phyloP scores from a whole-genome alignment of 1,284 basidiomycete genomes.

The Meira miltonrushii region DNA sequence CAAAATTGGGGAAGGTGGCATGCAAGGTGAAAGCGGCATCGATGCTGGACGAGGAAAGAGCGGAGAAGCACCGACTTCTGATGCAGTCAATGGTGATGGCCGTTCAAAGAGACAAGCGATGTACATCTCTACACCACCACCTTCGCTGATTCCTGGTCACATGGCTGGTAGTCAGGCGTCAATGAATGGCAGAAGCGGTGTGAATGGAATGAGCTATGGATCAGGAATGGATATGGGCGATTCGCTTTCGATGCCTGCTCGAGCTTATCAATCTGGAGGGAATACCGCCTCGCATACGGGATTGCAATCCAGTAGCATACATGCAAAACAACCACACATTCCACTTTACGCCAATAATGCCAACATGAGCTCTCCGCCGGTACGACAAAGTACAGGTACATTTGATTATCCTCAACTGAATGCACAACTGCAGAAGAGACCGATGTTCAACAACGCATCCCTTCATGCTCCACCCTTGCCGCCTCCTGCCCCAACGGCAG shows the following conservation, averaged over 20 bases:
- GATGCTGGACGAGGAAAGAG: neutral
- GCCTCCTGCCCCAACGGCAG: conserved; percentile 14
- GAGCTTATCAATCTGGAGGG: conserved; percentile 25
- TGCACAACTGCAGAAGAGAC: conserved; percentile 11
- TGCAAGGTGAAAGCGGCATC: neutral
- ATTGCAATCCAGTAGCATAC: neutral
- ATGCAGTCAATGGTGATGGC: neutral
- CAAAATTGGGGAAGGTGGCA: conserved; percentile 58
- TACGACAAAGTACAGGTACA: conserved; percentile 16
- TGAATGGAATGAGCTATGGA: conserved; percentile 17
- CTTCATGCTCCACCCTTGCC: conserved; percentile 15
- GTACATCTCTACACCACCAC: neutral
- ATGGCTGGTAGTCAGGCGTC: too few species aligned
- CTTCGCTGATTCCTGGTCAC: conserved; percentile 15
- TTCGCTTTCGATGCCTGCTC: conserved; percentile 33
- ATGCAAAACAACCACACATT: conserved; percentile 14
- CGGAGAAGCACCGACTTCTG: too few species aligned
- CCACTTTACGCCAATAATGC: neutral
- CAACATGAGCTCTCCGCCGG: conserved; percentile 15
- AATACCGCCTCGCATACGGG: neutral
- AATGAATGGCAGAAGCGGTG: neutral
- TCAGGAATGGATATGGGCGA: neutral
- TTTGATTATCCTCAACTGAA: conserved; percentile 42
- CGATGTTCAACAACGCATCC: conserved; percentile 18
- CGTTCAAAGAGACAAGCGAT: conserved; percentile 1